These are phyloP conservation scores for Panaeolus papilionaceus DNA, from an alignment of 768 basidiomycete species.

Conservation along the genomic window DNA sequence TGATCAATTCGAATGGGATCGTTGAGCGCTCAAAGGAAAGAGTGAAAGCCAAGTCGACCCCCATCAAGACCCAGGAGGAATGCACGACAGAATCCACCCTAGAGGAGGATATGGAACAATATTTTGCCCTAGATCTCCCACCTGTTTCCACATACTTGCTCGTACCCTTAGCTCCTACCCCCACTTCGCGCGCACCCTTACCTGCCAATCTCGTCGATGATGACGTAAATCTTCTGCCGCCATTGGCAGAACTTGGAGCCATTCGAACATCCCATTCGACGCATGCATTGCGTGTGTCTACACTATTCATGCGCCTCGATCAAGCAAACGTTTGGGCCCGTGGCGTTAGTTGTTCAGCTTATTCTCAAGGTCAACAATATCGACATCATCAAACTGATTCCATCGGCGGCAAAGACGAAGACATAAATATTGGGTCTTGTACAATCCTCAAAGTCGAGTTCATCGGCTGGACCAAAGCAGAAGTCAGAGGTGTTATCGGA, in stretches of 20 bases:
- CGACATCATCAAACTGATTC: conserved; percentile 2
- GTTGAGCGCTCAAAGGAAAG: conserved; percentile 38
- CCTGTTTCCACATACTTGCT: conserved; percentile 69
- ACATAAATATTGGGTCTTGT: conserved; percentile 52
- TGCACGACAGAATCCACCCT: conserved; percentile 20
- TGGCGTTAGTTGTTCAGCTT: conserved; percentile 66
- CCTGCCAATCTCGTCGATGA: conserved; percentile 29
- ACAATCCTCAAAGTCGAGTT: conserved; percentile 75
- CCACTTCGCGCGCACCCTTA: conserved; percentile 69
- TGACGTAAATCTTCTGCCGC: conserved; percentile 43
- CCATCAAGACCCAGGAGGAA: conserved; percentile 1
- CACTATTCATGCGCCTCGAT: conserved; percentile 76
- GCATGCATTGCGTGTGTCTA: conserved; percentile 69
- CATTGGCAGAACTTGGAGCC: conserved; percentile 55
- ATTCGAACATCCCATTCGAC: conserved; percentile 58
- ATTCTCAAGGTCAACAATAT: conserved; percentile 48
- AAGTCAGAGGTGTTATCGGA: conserved; percentile 72
- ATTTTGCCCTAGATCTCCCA: conserved; percentile 53
- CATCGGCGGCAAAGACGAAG: conserved; percentile 15
- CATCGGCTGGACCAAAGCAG: conserved; percentile 71
- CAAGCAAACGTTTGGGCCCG: conserved; percentile 70
- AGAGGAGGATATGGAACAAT: conserved; percentile 56
- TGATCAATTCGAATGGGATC: conserved; percentile 29
- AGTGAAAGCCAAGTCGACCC: conserved; percentile 32
- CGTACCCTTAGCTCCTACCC: conserved; percentile 80